A percentile compares a stretch with the other conserved stretches of the same genome.
Evolutionary conservation across 202 grass and related monocot species (phyloP).

Genomic region (Bolboschoenoplectus hybrid): DNA sequence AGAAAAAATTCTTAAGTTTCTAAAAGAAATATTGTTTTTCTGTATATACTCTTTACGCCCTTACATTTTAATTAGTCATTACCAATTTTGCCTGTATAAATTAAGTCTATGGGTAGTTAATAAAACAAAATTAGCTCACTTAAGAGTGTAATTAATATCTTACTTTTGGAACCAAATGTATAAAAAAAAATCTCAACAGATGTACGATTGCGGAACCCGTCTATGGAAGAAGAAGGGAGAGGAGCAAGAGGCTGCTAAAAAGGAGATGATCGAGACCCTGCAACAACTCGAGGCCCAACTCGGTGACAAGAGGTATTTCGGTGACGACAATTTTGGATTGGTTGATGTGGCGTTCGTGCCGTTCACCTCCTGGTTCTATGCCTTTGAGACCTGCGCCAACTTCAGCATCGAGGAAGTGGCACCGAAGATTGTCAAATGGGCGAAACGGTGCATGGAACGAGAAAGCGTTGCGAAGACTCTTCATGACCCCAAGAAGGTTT

Average conservation of each 20-base stretch:
- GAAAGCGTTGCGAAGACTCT: constrained; percentile 43
- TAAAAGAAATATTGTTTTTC: too few relatives aligned
- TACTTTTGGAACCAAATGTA: too few relatives aligned
- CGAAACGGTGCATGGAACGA: constrained; percentile 35
- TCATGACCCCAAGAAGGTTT: constrained; percentile 37
- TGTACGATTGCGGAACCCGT: constrained; percentile 27
- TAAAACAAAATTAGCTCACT: too few relatives aligned
- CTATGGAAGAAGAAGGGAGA: constrained; percentile 48
- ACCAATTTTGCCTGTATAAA: too few relatives aligned
- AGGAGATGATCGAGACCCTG: constrained; percentile 40
- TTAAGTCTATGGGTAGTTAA: background rate
- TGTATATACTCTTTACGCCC: too few relatives aligned
- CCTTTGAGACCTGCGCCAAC: constrained; percentile 40
- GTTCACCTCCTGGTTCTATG: constrained; percentile 41
- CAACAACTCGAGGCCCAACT: constrained; percentile 42
- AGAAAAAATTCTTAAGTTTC: too few relatives aligned
- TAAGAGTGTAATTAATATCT: too few relatives aligned
- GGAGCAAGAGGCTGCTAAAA: constrained; percentile 39
- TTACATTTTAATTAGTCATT: too few relatives aligned
- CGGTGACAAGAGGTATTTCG: constrained; percentile 48
- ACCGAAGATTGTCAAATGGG: constrained; percentile 44
- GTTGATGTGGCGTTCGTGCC: constrained; percentile 55
- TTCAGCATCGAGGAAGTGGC: constrained; percentile 32
- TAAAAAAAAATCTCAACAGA: background rate
- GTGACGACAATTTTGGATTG: constrained; percentile 52